These are phyloP conservation scores for Chlorella sorokiniana DNA, from an alignment of 139 green algal genomes.

Conservation along the genomic window DNA sequence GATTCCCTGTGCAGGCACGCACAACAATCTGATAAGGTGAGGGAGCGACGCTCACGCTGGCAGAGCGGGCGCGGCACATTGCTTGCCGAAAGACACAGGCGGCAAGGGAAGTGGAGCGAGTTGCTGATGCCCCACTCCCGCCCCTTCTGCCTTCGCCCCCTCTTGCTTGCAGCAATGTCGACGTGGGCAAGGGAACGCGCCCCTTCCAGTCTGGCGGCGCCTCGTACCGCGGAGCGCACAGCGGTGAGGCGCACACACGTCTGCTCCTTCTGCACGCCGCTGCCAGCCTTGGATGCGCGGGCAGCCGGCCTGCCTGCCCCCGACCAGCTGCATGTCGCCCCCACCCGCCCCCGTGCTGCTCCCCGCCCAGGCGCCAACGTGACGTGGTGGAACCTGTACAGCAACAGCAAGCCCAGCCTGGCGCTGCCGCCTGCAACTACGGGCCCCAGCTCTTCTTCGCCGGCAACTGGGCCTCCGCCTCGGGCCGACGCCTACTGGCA, in stretches of 20 bases:
- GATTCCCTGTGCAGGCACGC: not conserved
- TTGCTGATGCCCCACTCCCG: too few relatives aligned
- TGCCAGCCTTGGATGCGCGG: not conserved
- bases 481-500: not conserved
- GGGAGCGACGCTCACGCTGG: too few relatives aligned
- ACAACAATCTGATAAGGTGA: conserved; percentile 29
- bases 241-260: not conserved
- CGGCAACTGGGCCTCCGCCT: not conserved
- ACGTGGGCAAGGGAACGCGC: not conserved
- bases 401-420: not conserved
- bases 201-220: conserved; percentile 10
- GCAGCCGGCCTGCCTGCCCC: not conserved
- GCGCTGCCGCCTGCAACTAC: conserved; percentile 14
- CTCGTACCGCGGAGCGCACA: not conserved
- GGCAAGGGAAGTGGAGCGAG: too few relatives aligned
- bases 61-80: too few relatives aligned
- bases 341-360: not conserved
- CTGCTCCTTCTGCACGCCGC: not conserved
- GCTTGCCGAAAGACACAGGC: too few relatives aligned
- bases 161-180: conserved; percentile 10
- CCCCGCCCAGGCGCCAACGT: not conserved
- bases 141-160: too few relatives aligned
- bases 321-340: not conserved
- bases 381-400: conserved; percentile 15
- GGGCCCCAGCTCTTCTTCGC: conserved; percentile 11